Conservation (phyloP, 1,284 basidiomycete genomes). For the Moesziomyces parantarcticus region DNA sequence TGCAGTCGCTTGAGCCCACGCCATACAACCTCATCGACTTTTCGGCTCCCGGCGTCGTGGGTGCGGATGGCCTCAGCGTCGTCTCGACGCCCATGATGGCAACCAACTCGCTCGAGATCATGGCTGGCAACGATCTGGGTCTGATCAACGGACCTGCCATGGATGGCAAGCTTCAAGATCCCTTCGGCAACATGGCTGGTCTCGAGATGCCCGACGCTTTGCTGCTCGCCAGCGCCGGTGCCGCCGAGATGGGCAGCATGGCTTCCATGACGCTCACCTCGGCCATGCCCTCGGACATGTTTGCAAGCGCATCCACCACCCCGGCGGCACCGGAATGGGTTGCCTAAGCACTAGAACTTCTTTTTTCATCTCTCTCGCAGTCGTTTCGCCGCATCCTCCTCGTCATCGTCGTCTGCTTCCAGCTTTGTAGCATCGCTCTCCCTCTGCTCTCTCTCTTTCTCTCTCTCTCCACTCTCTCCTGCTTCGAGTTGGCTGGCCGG, state of each 20-base stretch:
- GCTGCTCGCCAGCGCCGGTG: slow-evolving; percentile 26
- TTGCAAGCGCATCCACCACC: slow-evolving; percentile 26
- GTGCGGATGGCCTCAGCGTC: slow-evolving; percentile 21
- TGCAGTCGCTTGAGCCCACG: slow-evolving; percentile 49
- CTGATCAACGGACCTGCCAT: slow-evolving; percentile 37
- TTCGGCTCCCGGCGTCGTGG: slow-evolving; percentile 12
- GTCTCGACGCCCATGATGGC: slow-evolving; percentile 34
- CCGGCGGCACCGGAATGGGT: slow-evolving; percentile 37
- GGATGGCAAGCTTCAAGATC: slow-evolving; percentile 46
- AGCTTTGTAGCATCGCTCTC: no score
- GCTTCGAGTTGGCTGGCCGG: slow-evolving; percentile 38
- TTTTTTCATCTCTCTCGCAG: no score
- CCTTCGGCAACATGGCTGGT: slow-evolving; percentile 24
- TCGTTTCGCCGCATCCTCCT: no score
- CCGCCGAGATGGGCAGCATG: slow-evolving; percentile 36
- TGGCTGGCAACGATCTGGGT: slow-evolving; percentile 47
- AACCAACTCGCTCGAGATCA: slow-evolving; percentile 28
- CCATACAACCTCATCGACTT: slow-evolving; percentile 44
- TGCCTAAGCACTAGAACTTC: slow-evolving; percentile 5
- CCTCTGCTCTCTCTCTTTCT: not conserved
- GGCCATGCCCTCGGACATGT: slow-evolving; percentile 41
- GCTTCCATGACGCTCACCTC: slow-evolving; percentile 30
- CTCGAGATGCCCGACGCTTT: slow-evolving; percentile 34
- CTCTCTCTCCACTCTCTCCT: slow-evolving; percentile 4
- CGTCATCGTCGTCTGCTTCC: no score